phyloP scores from a whole-genome alignment of 2,329 filamentous ascomycete genomes.

The Scedosporium apiospermum region DNA sequence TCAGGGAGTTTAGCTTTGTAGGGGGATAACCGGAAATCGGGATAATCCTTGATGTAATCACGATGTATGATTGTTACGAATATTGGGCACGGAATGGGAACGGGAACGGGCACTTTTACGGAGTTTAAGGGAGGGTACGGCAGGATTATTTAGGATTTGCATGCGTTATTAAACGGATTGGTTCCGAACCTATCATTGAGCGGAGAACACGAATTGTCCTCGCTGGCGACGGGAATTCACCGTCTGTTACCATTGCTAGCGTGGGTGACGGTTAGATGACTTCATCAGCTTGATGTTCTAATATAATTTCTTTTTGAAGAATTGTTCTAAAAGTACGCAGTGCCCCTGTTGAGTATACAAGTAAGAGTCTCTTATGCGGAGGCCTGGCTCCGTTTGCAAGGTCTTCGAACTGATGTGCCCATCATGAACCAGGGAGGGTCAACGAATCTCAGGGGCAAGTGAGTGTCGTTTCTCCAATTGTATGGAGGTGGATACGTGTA shows the following conservation, averaged over 20 bases:
- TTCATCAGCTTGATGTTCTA: no score
- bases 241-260: no score
- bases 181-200: no score
- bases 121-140: not conserved
- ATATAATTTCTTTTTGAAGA: not conserved
- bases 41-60: not conserved
- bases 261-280: no score
- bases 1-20: no score
- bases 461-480: not conserved
- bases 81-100: not conserved
- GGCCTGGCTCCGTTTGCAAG: no score
- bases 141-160: not conserved
- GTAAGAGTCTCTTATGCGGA: not conserved
- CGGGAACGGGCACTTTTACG: not conserved
- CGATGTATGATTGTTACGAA: conserved; percentile 4
- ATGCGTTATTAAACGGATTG: not conserved
- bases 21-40: not conserved
- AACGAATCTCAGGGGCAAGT: no score
- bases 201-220: no score
- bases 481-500: not conserved
- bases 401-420: no score
- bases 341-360: not conserved
- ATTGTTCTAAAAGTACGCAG: not conserved
- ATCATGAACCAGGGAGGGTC: no score
- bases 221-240: no score